phyloP scores from a whole-genome alignment of 331 rosid genomes.

The Pyracantha coccinea region DNA sequence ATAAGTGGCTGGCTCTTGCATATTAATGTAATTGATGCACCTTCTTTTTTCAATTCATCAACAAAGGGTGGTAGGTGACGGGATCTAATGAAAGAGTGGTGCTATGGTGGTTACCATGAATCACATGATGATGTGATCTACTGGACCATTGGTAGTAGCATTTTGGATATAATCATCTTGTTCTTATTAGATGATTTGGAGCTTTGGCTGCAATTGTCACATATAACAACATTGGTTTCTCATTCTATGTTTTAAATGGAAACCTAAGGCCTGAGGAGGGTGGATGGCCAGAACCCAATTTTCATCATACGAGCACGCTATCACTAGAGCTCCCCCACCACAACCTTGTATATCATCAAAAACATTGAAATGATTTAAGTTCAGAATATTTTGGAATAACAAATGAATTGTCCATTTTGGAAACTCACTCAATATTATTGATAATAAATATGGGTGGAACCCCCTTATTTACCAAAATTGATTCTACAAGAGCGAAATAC shows the following conservation, averaged over 20 bases:
- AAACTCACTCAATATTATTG: too few species aligned
- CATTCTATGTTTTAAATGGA: background rate
- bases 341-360: background rate
- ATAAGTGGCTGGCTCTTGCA: background rate
- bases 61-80: background rate
- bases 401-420: background rate
- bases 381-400: too few species aligned
- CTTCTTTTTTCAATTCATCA: background rate
- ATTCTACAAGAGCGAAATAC: background rate
- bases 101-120: background rate
- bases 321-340: background rate
- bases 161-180: background rate
- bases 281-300: background rate
- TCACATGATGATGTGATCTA: background rate
- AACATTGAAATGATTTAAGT: too few species aligned
- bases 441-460: too few species aligned
- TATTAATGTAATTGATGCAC: background rate
- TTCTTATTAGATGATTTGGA: background rate
- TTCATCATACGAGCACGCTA: background rate
- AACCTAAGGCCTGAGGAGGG: background rate
- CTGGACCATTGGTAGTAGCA: background rate
- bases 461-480: background rate
- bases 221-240: background rate
- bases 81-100: background rate
- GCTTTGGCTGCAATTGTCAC: background rate